phyloP scores from a whole-genome alignment of 1,284 basidiomycete genomes.

The Apiotrichum brassicae region DNA sequence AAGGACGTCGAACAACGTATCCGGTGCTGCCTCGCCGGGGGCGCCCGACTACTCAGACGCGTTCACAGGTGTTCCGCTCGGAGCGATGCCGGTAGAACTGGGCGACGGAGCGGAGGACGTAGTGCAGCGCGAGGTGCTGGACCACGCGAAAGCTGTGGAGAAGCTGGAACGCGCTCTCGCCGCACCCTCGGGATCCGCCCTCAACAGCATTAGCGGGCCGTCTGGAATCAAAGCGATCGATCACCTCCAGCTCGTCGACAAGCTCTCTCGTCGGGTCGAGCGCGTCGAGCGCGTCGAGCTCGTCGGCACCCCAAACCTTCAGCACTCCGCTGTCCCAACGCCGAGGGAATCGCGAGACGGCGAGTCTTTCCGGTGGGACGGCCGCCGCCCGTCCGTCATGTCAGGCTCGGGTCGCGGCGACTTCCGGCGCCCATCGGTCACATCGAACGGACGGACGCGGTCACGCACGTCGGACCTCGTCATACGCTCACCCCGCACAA shows the following conservation, averaged over 20 bases:
- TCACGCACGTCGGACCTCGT: background rate
- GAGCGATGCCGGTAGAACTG: conserved; percentile 10
- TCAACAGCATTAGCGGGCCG: background rate
- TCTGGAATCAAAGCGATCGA: background rate
- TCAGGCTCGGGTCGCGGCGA: background rate
- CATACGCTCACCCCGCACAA: background rate
- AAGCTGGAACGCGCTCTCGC: background rate
- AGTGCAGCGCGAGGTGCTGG: conserved; percentile 6
- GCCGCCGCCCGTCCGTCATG: background rate
- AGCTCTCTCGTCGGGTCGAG: background rate
- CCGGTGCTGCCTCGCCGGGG: background rate
- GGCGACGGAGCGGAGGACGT: conserved; percentile 10
- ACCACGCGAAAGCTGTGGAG: background rate
- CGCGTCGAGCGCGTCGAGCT: background rate
- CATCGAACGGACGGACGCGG: background rate
- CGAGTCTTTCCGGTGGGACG: background rate
- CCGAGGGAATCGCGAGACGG: background rate
- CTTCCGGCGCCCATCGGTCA: background rate
- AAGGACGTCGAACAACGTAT: background rate
- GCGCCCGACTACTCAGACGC: background rate
- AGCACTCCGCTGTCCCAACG: background rate
- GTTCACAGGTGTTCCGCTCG: conserved; percentile 12
- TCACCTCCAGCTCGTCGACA: background rate
- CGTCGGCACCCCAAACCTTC: background rate
- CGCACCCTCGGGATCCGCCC: background rate